Evolutionary conservation across 2,329 filamentous ascomycete species (phyloP).

Genomic region (Botryotinia globosa): DNA sequence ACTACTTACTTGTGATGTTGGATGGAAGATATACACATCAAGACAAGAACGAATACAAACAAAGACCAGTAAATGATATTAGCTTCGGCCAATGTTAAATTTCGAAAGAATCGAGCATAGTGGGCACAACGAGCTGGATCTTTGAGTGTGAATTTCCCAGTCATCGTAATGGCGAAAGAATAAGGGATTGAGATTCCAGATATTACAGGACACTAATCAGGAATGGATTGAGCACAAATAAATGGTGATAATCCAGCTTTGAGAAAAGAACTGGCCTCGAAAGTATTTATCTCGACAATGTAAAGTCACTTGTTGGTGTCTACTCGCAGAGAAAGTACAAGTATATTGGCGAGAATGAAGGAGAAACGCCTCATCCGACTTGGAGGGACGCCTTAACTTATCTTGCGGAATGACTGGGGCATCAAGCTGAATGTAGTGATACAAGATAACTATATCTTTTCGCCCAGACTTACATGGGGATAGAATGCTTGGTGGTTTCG

Average conservation of each 20-base stretch:
- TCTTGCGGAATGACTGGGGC: neutral
- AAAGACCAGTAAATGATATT: conserved; percentile 48
- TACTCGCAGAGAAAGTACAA: neutral
- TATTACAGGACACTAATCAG: neutral
- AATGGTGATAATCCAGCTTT: neutral
- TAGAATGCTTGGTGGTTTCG: neutral
- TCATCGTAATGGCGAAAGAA: conserved; percentile 34
- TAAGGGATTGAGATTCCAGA: no score
- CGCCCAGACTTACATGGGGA: conserved; percentile 10
- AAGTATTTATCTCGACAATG: neutral
- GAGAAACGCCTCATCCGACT: neutral
- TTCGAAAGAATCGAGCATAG: conserved; percentile 47
- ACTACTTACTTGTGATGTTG: conserved; percentile 34
- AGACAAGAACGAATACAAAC: conserved; percentile 45
- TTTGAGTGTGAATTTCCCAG: conserved; percentile 38
- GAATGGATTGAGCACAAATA: neutral
- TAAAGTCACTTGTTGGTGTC: neutral
- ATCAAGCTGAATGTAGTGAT: neutral
- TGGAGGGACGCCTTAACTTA: neutral
- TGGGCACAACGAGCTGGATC: conserved; percentile 41
- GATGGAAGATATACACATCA: conserved; percentile 46
- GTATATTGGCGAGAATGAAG: neutral
- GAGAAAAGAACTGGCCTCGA: neutral
- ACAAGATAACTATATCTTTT: neutral
- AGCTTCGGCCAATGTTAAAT: conserved; percentile 45